Evolutionary conservation across 2,329 filamentous ascomycete genomes (phyloP), one percentile per base, ranked within the genome.

Genomic region (Fusarium bulbicola): DNA sequence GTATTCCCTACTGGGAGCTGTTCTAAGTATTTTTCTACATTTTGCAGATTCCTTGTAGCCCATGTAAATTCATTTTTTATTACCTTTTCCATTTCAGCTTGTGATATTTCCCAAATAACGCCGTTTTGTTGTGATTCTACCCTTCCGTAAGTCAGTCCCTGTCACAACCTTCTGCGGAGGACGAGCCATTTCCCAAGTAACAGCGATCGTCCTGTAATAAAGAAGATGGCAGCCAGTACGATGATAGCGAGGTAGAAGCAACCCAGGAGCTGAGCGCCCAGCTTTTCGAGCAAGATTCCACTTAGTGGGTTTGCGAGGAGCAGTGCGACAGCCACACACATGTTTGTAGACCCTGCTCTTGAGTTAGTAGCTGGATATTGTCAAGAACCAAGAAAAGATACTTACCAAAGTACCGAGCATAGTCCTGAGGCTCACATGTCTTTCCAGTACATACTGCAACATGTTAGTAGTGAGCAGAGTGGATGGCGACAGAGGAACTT

Each of bases 241-340:
- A 86, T 65, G 4, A 86, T 76, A 1, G 79, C 83, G 7, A 84
- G 80, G 67, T 85, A 86, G 32, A 87, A 84, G 3, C 83, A 84
- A 16, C 85, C 82, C 16, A 87, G 77, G 1, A 81, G 77, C 59
- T 79, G 78, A 3, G 84, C 81, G 1, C 84, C 85, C 6, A 85
- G 80, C 1, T 79, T 79, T 53, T 86, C 80, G 0, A 87, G 75
- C 69, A 86, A 75, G 43, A 84, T 79, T 2, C 85, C 85, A 14
- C 83, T 83, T 3, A 86, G 75, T 0, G 85, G 85, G 3, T 85
- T 83, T 1, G 84, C 82, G 3, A 86, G 71, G 18, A 87, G 68
- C 0, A 85, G 79, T 0, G 84, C 81, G 45, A 87, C 84, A 16
- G 82, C 82, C 11, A 84, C 85, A 7, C 86, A 78, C 39, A 82